Evolutionary conservation across 2,329 filamentous ascomycete species (phyloP), one percentile per base, ranked within the genome.

Genomic region (Colletotrichum sojae): DNA sequence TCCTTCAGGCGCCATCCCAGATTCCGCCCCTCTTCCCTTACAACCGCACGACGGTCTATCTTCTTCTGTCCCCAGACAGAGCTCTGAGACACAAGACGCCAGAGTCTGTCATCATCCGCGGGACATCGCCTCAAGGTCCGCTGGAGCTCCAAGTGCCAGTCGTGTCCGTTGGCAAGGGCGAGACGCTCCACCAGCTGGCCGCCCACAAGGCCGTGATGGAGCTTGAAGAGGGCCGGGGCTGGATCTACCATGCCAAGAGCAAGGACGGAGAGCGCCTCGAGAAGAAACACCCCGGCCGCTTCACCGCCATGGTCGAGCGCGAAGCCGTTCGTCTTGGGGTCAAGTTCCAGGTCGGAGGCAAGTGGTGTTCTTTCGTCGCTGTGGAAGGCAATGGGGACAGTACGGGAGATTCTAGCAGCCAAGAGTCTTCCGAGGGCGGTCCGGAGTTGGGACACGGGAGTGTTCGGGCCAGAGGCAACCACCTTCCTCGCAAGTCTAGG

Each of bases 281-380:
- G 46, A 78, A 87, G 5, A 78, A 81, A 55, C 81, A 86, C 49
- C 77, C 82, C 4, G 83, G 83, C 16, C 84, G 83, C 4, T 90
- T 91, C 75, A 78, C 84, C 13, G 85, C 89, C 54, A 84, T 94
- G 74, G 86, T 90, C 0, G 86, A 91, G 75, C 84, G 86, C 1
- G 91, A 94, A 75, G 90, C 86, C 9, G 89, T 94, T 1, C 82
- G 87, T 0, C 81, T 94, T 0, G 91, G 92, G 0, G 84, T 90
- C 13, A 82, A 85, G 65, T 93, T 89, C 74, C 90, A 93, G 73
- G 86, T 94, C 9, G 88, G 85, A 2, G 88, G 90, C 1, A 92
- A 90, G 75, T 92, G 89, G 86, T 92, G 89, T 74, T 92, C 91
- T 0, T 94, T 94, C 71, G 88, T 94, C 3, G 92, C 92, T 2